Conservation (phyloP, 805 yeast species). For the Nakazawaea siamensis region DNA sequence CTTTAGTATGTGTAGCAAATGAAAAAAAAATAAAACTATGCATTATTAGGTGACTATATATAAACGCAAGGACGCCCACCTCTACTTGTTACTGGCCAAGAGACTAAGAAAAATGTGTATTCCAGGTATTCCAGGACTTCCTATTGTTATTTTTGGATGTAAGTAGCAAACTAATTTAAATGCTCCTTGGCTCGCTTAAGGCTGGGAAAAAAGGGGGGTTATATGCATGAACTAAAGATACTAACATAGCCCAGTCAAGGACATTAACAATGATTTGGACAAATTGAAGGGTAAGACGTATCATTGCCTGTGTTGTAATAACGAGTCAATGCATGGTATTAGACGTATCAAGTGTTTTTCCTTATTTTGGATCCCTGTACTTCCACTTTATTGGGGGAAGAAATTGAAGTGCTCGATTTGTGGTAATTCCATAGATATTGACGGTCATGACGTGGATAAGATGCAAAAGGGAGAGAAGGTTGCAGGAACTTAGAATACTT, state of each 20-base stretch:
- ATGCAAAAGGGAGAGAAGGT: constrained; percentile 9
- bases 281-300: constrained; percentile 10
- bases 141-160: constrained; percentile 9
- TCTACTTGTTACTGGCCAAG: too few relatives aligned
- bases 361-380: constrained; percentile 18
- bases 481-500: constrained; percentile 1
- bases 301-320: constrained; percentile 20
- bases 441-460: constrained; percentile 1
- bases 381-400: constrained; percentile 18
- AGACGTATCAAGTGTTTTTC: constrained; percentile 17
- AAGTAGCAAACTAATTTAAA: too few relatives aligned
- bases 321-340: constrained; percentile 17
- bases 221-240: too few relatives aligned
- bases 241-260: constrained; percentile 9
- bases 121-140: constrained; percentile 10
- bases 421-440: constrained; percentile 9
- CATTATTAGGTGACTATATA: too few relatives aligned
- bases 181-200: too few relatives aligned
- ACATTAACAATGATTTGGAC: constrained; percentile 7
- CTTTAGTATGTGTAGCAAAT: too few relatives aligned
- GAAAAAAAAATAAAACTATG: too few relatives aligned
- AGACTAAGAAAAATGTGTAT: constrained; percentile 5
- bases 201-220: too few relatives aligned
- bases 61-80: too few relatives aligned
- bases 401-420: constrained; percentile 19